phyloP scores from a whole-genome alignment of 2,329 filamentous ascomycete genomes.

The Fusarium mangiferae region DNA sequence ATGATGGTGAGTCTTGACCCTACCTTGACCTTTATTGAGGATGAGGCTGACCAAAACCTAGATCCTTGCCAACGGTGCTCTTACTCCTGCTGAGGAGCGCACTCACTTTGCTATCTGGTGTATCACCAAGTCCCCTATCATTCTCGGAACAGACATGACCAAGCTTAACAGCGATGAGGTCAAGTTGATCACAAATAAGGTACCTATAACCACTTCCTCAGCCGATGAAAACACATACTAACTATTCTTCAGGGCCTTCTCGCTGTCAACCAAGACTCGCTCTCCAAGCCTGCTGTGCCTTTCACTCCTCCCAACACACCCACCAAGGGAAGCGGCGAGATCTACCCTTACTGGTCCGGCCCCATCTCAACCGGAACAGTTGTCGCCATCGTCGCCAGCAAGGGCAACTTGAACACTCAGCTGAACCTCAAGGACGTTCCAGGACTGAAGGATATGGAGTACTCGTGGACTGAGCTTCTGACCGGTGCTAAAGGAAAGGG shows the following conservation, averaged over 20 bases:
- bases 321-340: constrained; percentile 9
- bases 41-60: not conserved
- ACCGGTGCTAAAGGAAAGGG: constrained; percentile 20
- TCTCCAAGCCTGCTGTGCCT: constrained; percentile 24
- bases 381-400: constrained; percentile 19
- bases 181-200: constrained; percentile 25
- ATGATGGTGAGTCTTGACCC: constrained; percentile 1
- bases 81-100: constrained; percentile 17
- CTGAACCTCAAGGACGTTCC: constrained; percentile 23
- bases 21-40: rapidly evolving
- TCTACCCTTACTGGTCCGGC: constrained; percentile 25
- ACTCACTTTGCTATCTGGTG: constrained; percentile 26
- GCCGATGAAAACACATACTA: rapidly evolving
- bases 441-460: constrained; percentile 12
- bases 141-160: constrained; percentile 21
- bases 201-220: not conserved
- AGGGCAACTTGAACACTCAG: constrained; percentile 4
- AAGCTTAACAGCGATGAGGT: constrained; percentile 6
- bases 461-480: constrained; percentile 20
- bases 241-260: constrained; percentile 5
- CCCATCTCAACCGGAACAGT: constrained; percentile 20
- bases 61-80: constrained; percentile 20
- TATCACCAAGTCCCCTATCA: constrained; percentile 25
- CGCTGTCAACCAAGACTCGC: constrained; percentile 16
- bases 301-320: constrained; percentile 17